Evolutionary conservation across 1,284 basidiomycete species (phyloP).

Genomic region (Earliella scabrosa): DNA sequence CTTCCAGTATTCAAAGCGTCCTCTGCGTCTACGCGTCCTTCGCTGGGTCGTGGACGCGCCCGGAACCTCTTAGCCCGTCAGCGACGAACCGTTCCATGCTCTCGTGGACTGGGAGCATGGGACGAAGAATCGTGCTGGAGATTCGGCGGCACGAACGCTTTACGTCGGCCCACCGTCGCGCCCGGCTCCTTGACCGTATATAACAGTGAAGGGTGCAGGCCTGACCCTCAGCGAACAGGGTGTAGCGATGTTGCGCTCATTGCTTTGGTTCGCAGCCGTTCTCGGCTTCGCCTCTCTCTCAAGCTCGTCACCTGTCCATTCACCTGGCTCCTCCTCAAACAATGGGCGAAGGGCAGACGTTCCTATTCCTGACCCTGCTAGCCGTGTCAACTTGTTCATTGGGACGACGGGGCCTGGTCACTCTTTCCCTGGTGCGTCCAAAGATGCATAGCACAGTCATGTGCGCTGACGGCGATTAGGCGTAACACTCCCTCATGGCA

Average conservation of each 20-base stretch:
- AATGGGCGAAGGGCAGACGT: conserved; percentile 5
- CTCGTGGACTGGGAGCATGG: too few species aligned
- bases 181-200: too few species aligned
- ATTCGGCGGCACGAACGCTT: too few species aligned
- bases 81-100: too few species aligned
- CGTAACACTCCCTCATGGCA: conserved; percentile 67
- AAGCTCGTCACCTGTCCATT: background rate
- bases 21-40: too few species aligned
- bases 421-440: conserved; percentile 57
- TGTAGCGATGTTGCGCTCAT: background rate
- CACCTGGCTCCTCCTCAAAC: too few species aligned
- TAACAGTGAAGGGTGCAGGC: too few species aligned
- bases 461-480: conserved; percentile 37
- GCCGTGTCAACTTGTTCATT: conserved; percentile 58
- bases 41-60: too few species aligned
- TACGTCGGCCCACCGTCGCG: too few species aligned
- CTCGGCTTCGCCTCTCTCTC: background rate
- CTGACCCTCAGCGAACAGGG: background rate
- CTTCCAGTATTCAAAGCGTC: too few species aligned
- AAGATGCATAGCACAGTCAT: background rate
- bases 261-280: conserved; percentile 5
- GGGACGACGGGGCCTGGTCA: conserved; percentile 64
- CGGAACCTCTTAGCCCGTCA: too few species aligned
- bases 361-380: conserved; percentile 32
- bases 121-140: too few species aligned